Base-by-base conservation (phyloP, 2,329 filamentous ascomycete species). In the Colletotrichum tanaceti region DNA sequence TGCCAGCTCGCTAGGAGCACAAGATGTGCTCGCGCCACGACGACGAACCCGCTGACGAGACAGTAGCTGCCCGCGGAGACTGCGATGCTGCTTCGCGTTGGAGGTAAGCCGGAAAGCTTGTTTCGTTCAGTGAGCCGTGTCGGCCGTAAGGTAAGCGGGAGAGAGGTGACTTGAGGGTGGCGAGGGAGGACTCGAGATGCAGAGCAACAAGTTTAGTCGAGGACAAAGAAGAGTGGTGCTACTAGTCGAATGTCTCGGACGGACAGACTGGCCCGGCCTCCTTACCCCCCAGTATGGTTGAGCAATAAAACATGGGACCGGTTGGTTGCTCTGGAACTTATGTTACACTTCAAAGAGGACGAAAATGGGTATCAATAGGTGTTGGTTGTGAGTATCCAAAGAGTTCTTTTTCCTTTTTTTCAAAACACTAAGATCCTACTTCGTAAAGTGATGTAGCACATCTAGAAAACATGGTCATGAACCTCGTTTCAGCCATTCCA, bases 11-110 rank as follows among this genome's bases (percentile, higher is more conserved):
- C 78, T 85, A 5, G 87, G 28, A 90, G 77, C 89, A 87, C 78
- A 86, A 86, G 76, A 87, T 88, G 84, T 90, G 89, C 75, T 88
- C 86, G 58, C 79, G 87, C 39, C 86, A 89, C 73, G 84, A 89
- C 74, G 85, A 85, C 76, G 28, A 1, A 32, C 85, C 84, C 1
- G 75, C 77, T 3, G 80, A 82, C n/a, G 61, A 58, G 13, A n/a
- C 62, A 43, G 28, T 32, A 32, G 47, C 18, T 13, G 13, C 20
- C 28, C 28, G 24, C 28, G 11, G n/a, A 18, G 22, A 16, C 11
- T 13, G 43, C 5, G 43, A 11, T 13, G 3, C 3, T 22, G 43
- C n/a, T 46, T 32, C 43, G 7, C 10, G 16, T 46, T 18, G n/a
- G 41, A 16, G n/a, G 43, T 20, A n/a, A n/a, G 43, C 43, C 7